Evolutionary conservation across 2,329 filamentous ascomycete genomes (phyloP).

Genomic region (Colletotrichum melonis): DNA sequence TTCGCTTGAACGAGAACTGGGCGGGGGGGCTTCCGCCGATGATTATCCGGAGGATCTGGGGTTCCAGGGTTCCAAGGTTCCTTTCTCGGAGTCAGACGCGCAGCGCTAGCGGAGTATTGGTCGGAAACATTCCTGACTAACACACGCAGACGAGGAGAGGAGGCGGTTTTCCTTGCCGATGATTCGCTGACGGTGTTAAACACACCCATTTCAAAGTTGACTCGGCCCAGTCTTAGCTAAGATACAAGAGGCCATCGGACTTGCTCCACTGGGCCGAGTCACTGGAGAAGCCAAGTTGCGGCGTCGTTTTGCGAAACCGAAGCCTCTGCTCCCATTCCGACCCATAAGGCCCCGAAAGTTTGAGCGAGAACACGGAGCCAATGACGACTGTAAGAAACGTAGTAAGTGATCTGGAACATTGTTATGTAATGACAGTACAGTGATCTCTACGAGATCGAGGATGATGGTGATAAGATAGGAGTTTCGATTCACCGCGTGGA

Average conservation of each 20-base stretch:
- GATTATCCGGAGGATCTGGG: slow-evolving; percentile 11
- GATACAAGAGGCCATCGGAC: neutral
- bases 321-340: neutral
- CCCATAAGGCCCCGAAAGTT: neutral
- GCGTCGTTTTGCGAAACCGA: neutral
- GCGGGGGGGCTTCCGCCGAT: slow-evolving; percentile 12
- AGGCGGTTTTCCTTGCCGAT: neutral
- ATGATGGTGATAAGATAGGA: neutral
- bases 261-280: neutral
- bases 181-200: neutral
- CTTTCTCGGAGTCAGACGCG: neutral
- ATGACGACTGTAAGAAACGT: too few relatives aligned
- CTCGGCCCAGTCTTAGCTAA: neutral
- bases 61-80: neutral
- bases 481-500: neutral
- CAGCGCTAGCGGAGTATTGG: slow-evolving; percentile 26
- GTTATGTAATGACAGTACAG: neutral
- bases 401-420: neutral
- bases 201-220: neutral
- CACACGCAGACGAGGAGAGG: neutral
- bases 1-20: neutral
- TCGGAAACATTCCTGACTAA: neutral
- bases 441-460: neutral
- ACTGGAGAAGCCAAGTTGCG: neutral
- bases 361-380: neutral